Evolutionary conservation across 148 eudicot species (phyloP).

Genomic region (Chenopodium formosanum): DNA sequence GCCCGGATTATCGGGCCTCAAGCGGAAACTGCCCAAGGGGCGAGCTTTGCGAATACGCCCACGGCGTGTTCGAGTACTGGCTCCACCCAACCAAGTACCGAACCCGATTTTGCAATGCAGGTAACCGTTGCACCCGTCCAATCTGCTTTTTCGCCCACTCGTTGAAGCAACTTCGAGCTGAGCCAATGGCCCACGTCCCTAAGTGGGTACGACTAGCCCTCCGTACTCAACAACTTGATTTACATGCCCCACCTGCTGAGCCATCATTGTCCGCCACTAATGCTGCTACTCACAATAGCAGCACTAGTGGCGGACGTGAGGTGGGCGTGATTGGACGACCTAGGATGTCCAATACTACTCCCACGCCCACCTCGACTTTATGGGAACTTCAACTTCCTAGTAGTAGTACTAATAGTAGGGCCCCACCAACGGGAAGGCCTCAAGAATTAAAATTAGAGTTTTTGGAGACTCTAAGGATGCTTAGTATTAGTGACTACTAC

Average conservation of each 20-base stretch:
- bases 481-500: slow-evolving; percentile 12
- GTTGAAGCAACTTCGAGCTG: not conserved
- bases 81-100: slow-evolving; percentile 35
- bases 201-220: slow-evolving; percentile 11
- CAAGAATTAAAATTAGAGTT: slow-evolving; percentile 7
- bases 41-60: slow-evolving; percentile 23
- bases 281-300: not conserved
- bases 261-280: not conserved
- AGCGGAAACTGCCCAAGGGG: slow-evolving; percentile 24
- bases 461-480: slow-evolving; percentile 20
- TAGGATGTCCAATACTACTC: not conserved
- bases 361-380: not conserved
- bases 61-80: slow-evolving; percentile 34
- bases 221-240: not conserved
- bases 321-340: slow-evolving; percentile 6
- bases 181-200: not conserved
- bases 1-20: slow-evolving; percentile 18
- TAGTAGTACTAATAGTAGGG: not conserved
- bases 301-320: not conserved
- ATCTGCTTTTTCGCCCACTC: slow-evolving; percentile 31
- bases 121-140: slow-evolving; percentile 7
- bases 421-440: not conserved
- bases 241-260: not conserved
- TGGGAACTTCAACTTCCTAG: not conserved
- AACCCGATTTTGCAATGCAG: slow-evolving; percentile 21